These are phyloP conservation scores for Globisporangium spinosum DNA, from an alignment of 352 stramenopile species.

Conservation along the genomic window DNA sequence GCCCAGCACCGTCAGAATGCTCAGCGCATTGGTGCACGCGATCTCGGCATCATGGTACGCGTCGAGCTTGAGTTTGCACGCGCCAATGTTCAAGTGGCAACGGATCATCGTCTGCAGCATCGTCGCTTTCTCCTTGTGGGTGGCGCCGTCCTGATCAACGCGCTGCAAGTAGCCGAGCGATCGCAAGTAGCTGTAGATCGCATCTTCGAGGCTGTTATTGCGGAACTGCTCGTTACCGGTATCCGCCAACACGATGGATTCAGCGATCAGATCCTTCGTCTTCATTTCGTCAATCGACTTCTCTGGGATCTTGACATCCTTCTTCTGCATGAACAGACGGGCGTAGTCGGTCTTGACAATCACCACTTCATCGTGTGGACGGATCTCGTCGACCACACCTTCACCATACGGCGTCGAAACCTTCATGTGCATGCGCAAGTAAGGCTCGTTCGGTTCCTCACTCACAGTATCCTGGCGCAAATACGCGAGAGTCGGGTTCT, in stretches of 20 bases:
- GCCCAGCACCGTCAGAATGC: constrained; percentile 66
- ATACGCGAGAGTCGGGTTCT: constrained; percentile 66
- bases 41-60: constrained; percentile 66
- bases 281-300: constrained; percentile 73
- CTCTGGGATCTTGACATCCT: constrained; percentile 61
- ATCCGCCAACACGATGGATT: constrained; percentile 63
- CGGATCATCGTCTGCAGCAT: constrained; percentile 89
- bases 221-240: constrained; percentile 73
- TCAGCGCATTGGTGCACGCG: constrained; percentile 78
- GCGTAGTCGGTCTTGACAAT: constrained; percentile 64
- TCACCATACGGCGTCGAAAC: constrained; percentile 70
- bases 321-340: constrained; percentile 77
- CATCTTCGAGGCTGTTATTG: constrained; percentile 50
- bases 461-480: constrained; percentile 57
- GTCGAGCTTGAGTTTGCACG: constrained; percentile 80
- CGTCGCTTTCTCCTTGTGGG: constrained; percentile 83
- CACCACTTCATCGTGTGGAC: constrained; percentile 57
- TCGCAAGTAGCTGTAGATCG: constrained; percentile 74
- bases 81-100: constrained; percentile 82
- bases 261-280: constrained; percentile 69
- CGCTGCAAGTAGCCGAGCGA: constrained; percentile 68
- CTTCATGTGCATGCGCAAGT: constrained; percentile 78
- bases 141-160: constrained; percentile 70
- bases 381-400: constrained; percentile 65
- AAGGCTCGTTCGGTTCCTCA: constrained; percentile 63